Evolutionary conservation across 192 early-diverging fungal species (phyloP).

Genomic region (Obelidium mucronatum): DNA sequence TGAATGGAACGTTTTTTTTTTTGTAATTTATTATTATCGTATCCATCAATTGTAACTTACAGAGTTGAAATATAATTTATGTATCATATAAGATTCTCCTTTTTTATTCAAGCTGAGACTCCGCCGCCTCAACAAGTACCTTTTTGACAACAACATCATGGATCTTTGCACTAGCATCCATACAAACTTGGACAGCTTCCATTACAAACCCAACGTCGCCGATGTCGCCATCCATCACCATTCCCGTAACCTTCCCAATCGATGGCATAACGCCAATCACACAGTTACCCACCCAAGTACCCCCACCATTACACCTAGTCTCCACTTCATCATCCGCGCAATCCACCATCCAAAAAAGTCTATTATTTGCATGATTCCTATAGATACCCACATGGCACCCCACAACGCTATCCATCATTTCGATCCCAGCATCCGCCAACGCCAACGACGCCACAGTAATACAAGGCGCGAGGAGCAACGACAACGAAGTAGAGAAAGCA

Average conservation of each 20-base stretch:
- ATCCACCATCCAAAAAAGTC: constrained; percentile 40
- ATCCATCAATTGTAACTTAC: no score
- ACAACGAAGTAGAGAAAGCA: constrained; percentile 26
- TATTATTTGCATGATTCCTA: not conserved
- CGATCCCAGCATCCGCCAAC: constrained; percentile 85
- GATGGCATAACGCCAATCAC: constrained; percentile 84
- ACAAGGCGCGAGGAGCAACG: constrained; percentile 67
- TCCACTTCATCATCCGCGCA: constrained; percentile 66
- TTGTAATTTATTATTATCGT: no score
- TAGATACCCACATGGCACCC: constrained; percentile 70
- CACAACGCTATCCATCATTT: constrained; percentile 83
- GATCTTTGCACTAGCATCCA: constrained; percentile 80
- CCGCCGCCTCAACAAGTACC: constrained; percentile 2
- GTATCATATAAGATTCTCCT: no score
- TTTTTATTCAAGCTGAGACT: no score
- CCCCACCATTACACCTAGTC: not conserved
- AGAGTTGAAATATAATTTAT: no score
- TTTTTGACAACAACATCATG: constrained; percentile 51
- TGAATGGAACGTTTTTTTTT: no score
- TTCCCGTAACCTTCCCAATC: constrained; percentile 78
- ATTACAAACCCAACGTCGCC: constrained; percentile 32
- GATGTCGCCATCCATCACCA: constrained; percentile 75
- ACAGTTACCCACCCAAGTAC: constrained; percentile 60
- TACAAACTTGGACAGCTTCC: constrained; percentile 74
- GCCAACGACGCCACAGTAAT: constrained; percentile 65